A percentile compares a stretch with the other conserved stretches of the same genome.
phyloP scores from a whole-genome alignment of 306 rosid species.

The Parietaria judaica region DNA sequence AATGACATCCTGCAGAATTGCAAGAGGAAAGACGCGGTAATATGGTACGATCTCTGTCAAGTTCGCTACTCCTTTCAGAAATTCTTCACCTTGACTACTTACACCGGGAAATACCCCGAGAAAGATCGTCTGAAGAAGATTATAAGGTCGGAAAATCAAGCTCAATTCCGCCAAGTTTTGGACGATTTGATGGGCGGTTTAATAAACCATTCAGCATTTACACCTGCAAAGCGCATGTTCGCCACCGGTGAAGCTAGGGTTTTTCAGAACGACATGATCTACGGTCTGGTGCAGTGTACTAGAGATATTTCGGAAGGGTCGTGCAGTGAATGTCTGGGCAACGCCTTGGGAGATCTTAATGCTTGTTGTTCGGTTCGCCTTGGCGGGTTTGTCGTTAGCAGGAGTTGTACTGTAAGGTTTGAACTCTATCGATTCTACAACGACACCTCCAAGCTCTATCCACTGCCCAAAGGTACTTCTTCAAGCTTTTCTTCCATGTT shows the following conservation, averaged over 20 bases:
- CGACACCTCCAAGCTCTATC: slow-evolving; percentile 16
- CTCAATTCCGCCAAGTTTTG: slow-evolving; percentile 17
- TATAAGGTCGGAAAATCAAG: slow-evolving; percentile 15
- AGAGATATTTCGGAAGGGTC: slow-evolving; percentile 23
- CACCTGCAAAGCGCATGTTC: slow-evolving; percentile 32
- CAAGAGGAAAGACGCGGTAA: slow-evolving; percentile 30
- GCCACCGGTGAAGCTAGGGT: slow-evolving; percentile 29
- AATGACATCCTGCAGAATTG: slow-evolving; percentile 31
- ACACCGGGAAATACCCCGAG: slow-evolving; percentile 33
- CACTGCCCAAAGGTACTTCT: slow-evolving; percentile 26
- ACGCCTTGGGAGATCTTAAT: slow-evolving; percentile 22
- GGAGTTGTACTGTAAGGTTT: slow-evolving; percentile 43
- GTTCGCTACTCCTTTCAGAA: slow-evolving; percentile 39
- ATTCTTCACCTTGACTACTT: slow-evolving; percentile 19
- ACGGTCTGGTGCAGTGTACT: slow-evolving; percentile 57
- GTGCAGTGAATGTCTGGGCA: slow-evolving; percentile 32
- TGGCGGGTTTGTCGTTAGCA: slow-evolving; percentile 33
- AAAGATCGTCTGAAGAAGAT: slow-evolving; percentile 18
- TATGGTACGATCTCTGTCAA: slow-evolving; percentile 60
- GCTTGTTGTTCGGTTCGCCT: slow-evolving; percentile 27
- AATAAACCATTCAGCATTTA: slow-evolving; percentile 24
- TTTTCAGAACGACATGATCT: slow-evolving; percentile 17
- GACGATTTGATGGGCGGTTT: slow-evolving; percentile 19
- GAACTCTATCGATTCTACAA: slow-evolving; percentile 27
- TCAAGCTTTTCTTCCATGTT: neutral